Percentiles rank a stretch among this genome's conserved stretches.
Conservation (phyloP, 768 basidiomycete genomes). For the Lactarius akahatsu region DNA sequence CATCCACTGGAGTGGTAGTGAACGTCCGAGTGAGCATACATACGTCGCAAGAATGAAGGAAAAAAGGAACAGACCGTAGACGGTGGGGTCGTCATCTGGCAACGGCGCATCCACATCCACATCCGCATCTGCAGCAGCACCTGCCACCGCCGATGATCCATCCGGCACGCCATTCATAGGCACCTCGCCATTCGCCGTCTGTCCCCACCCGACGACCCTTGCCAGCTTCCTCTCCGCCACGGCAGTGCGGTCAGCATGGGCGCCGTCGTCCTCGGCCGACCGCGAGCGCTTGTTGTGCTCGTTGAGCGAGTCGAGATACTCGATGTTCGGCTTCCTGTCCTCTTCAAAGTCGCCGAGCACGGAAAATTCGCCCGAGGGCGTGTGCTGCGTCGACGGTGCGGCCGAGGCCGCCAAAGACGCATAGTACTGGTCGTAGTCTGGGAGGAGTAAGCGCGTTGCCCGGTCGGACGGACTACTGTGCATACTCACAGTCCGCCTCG, state of each 20-base stretch:
- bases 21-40: slow-evolving; percentile 12
- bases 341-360: slow-evolving; percentile 60
- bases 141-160: neutral
- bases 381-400: slow-evolving; percentile 56
- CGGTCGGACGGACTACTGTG: neutral
- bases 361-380: slow-evolving; percentile 50
- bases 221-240: slow-evolving; percentile 27
- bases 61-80: slow-evolving; percentile 54
- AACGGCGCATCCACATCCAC: neutral
- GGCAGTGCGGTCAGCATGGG: slow-evolving; percentile 30
- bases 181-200: slow-evolving; percentile 34
- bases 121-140: slow-evolving; percentile 11
- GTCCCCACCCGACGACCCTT: slow-evolving; percentile 20
- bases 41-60: neutral
- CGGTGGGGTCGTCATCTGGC: slow-evolving; percentile 56
- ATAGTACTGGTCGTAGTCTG: slow-evolving; percentile 83
- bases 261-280: slow-evolving; percentile 47
- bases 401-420: slow-evolving; percentile 70
- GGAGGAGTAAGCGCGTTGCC: neutral
- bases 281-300: slow-evolving; percentile 74
- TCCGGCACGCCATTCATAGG: slow-evolving; percentile 30
- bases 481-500: slow-evolving; percentile 65
- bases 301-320: slow-evolving; percentile 68
- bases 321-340: slow-evolving; percentile 63
- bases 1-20: slow-evolving; percentile 59